Conservation (phyloP, 352 stramenopile genomes). For the Phytophthora sansomeana region DNA sequence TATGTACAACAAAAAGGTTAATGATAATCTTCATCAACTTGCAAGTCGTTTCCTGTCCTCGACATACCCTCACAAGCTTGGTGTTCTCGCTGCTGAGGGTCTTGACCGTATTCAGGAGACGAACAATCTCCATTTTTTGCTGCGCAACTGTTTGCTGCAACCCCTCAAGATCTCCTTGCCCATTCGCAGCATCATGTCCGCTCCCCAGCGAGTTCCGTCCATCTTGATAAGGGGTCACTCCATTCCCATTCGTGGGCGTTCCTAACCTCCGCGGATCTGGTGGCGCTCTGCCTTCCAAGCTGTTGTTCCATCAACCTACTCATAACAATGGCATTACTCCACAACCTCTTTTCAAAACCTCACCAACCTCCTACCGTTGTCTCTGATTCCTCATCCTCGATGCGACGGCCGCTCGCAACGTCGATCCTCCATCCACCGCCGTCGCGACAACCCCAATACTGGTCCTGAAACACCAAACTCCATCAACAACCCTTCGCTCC, state of each 20-base stretch:
- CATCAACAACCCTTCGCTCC: conserved; percentile 1
- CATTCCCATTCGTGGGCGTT: conserved; percentile 31
- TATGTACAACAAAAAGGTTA: not conserved
- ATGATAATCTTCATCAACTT: too few species aligned
- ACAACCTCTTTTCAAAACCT: not conserved
- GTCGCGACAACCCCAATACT: conserved; percentile 65
- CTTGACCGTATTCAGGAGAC: conserved; percentile 85
- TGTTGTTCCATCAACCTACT: conserved; percentile 86
- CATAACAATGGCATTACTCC: not conserved
- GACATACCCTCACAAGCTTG: conserved; percentile 77
- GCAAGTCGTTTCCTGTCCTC: not conserved
- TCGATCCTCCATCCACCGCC: conserved; percentile 79
- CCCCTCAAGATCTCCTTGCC: conserved; percentile 42
- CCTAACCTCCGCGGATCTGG: conserved; percentile 38
- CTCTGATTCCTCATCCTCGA: conserved; percentile 88
- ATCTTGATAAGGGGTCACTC: conserved; percentile 20
- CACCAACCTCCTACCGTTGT: conserved; percentile 41
- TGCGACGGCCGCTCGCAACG: conserved; percentile 75
- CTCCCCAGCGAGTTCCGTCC: not conserved
- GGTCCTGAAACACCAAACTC: conserved; percentile 34
- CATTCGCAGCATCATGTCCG: conserved; percentile 3
- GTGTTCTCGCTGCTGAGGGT: conserved; percentile 87
- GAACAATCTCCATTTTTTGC: conserved; percentile 87
- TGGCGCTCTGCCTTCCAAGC: conserved; percentile 51
- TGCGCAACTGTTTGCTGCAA: conserved; percentile 68